These are phyloP conservation scores for Pedinophyceae sp. DNA, from an alignment of 139 green algal species.

Conservation along the genomic window DNA sequence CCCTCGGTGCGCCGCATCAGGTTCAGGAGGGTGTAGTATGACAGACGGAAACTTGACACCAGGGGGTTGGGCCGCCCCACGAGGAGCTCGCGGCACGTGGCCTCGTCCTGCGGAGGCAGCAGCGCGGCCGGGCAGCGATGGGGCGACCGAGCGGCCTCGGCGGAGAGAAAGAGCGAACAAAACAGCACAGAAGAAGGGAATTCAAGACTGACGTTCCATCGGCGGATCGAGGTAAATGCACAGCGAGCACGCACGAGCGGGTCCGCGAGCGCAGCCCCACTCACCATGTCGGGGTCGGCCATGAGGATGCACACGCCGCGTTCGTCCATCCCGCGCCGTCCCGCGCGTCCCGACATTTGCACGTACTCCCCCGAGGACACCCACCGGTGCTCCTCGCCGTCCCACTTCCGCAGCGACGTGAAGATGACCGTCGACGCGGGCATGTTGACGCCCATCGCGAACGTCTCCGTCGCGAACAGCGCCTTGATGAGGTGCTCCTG, in stretches of 20 bases:
- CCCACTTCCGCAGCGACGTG: slow-evolving; percentile 73
- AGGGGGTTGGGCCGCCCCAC: slow-evolving; percentile 22
- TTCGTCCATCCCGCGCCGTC: slow-evolving; percentile 79
- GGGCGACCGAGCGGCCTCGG: not conserved
- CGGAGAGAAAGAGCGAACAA: slow-evolving; percentile 3
- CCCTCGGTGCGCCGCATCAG: slow-evolving; percentile 62
- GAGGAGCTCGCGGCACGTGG: too few species aligned
- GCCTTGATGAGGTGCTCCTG: slow-evolving; percentile 49
- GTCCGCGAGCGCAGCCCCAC: slow-evolving; percentile 8
- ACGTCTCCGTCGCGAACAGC: slow-evolving; percentile 87
- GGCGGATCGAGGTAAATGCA: not conserved
- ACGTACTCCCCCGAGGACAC: slow-evolving; percentile 84
- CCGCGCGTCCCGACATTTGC: slow-evolving; percentile 90
- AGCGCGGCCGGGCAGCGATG: not conserved
- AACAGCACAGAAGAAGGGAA: slow-evolving; percentile 4
- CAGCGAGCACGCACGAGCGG: not conserved
- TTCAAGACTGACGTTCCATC: slow-evolving; percentile 5
- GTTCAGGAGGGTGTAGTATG: slow-evolving; percentile 90
- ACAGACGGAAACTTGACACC: slow-evolving; percentile 61
- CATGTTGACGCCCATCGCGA: slow-evolving; percentile 99
- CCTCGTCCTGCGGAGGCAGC: too few species aligned
- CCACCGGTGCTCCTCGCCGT: slow-evolving; percentile 51
- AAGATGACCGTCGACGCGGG: slow-evolving; percentile 86
- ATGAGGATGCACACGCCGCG: slow-evolving; percentile 78
- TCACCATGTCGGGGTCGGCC: slow-evolving; percentile 45